Evolutionary conservation across 2,329 filamentous ascomycete genomes (phyloP), one percentile per base, ranked within the genome.

Genomic region (Fusarium nisikadoi): DNA sequence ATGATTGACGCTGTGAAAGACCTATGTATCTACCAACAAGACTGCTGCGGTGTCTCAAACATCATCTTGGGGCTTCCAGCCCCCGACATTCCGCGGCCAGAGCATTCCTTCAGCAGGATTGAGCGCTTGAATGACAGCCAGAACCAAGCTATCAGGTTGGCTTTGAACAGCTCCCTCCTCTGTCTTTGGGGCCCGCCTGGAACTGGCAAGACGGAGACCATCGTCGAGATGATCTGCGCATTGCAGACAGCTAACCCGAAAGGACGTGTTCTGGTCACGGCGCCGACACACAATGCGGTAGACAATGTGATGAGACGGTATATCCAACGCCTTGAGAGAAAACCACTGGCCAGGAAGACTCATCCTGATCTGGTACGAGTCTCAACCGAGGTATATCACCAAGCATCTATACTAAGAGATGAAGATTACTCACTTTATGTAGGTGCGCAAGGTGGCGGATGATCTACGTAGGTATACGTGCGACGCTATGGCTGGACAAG

Each of bases 181-280:
- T 84, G 81, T 47, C 76, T 85, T 6, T 85, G 84, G 83, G 83
- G 83, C 0, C 82, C 84, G 17, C 83, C 83, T 2, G 84, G 84
- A 8, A 85, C 84, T 2, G 83, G 83, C 8, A 85, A 85, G 65
- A 84, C 83, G 0, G 79, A 83, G 39, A 84, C 83, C 0, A 80
- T 84, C 11, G 80, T 83, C 3, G 76, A 79, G 27, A 82, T 84
- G 31, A 73, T 85, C 20, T 67, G 72, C 8, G 76, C 77, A 8
- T 55, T 84, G n/a, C 76, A 81, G 27, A 58, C 58, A 23, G 61
- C 62, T 20, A 62, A 79, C 11, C 62, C 70, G 2, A 63, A 76
- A 8, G 72, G 68, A 3, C 70, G 79, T 5, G 75, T 84, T 31
- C 72, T 85, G 0, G 79, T 85, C 10, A 80, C 82, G 11, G 83